Evolutionary conservation across 345 rosid genomes (phyloP), one percentile per base, ranked within the genome.

Genomic region (Mangifera indica): DNA sequence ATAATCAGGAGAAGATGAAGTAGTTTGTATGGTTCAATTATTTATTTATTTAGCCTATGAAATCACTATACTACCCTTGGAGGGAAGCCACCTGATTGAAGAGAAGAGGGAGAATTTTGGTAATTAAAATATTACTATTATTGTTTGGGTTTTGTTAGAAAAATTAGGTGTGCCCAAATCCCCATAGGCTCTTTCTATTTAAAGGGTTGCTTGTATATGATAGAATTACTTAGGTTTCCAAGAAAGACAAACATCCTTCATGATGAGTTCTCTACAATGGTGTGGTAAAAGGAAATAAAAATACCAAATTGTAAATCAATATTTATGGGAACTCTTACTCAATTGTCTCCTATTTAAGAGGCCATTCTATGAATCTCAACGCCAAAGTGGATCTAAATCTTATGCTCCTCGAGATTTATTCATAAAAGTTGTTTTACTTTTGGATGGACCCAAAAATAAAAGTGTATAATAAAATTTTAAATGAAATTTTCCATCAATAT

Each of bases 221-320:
- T 48, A 26, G 12, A 25, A 42, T 5, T 1, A 14, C 48, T 44
- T 15, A 14, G 58, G 1, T 72, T 76, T 48, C 40, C 61, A 15
- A 75, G 79, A 78, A 73, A 83, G 57, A 81, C 84, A 83, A 80
- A 81, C 81, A 86, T 81, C 78, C 84, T 76, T 56, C 67, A 66
- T 48, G 67, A 81, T 66, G 77, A 64, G 67, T 76, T 63, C 71
- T 76, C 77, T 84, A 66, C 17, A 11, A 11, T 24, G 12, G 45
- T 29, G 32, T 37, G 40, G 42, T 4, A 6, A 37, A 37, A 57
- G 53, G 21, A 21, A 60, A 61, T 20, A 51, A 7, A 60, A 13
- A 60, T 22, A 29, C 17, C 12, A 42, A 53, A 5, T 73, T 37
- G 34, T 32, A 22, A 71, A 60, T 49, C 44, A 65, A 73, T 64